Conservation (phyloP, 2,329 filamentous ascomycete species). For the Colletotrichum cordylinicola region DNA sequence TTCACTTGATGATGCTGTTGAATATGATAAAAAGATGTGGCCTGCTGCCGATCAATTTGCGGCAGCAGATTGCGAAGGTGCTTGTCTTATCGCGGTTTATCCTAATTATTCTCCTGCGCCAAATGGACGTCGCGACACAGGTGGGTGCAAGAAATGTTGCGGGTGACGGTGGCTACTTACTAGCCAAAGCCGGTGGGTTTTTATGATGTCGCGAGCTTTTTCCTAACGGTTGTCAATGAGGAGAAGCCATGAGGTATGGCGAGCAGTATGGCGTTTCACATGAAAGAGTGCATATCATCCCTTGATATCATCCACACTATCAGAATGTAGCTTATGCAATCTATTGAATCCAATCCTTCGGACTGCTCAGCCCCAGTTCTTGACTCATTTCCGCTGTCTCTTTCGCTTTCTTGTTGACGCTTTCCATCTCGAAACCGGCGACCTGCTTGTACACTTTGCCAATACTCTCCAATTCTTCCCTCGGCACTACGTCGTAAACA, state of each 20-base stretch:
- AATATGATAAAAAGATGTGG: neutral
- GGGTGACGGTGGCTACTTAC: neutral
- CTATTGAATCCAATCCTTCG: neutral
- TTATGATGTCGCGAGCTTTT: neutral
- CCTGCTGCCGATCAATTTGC: neutral
- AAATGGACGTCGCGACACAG: too few relatives aligned
- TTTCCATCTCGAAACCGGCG: conserved; percentile 9
- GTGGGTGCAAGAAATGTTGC: neutral
- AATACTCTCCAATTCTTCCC: neutral
- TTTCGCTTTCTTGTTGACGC: neutral
- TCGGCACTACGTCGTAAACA: conserved; percentile 5
- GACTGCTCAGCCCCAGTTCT: neutral
- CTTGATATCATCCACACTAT: neutral
- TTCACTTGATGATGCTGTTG: neutral
- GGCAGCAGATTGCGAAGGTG: neutral
- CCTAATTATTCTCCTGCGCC: too few relatives aligned
- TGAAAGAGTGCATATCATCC: neutral
- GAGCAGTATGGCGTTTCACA: neutral
- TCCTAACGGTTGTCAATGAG: neutral
- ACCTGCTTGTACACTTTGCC: conserved; percentile 6
- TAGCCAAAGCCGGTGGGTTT: neutral
- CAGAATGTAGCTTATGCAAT: neutral
- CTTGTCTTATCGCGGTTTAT: neutral
- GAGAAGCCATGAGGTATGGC: neutral
- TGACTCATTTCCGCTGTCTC: neutral